A percentile compares a stretch with the other conserved stretches of the same genome.
These are phyloP conservation scores for Exidia glandulosa DNA, from an alignment of 768 basidiomycete genomes.

Conservation along the genomic window DNA sequence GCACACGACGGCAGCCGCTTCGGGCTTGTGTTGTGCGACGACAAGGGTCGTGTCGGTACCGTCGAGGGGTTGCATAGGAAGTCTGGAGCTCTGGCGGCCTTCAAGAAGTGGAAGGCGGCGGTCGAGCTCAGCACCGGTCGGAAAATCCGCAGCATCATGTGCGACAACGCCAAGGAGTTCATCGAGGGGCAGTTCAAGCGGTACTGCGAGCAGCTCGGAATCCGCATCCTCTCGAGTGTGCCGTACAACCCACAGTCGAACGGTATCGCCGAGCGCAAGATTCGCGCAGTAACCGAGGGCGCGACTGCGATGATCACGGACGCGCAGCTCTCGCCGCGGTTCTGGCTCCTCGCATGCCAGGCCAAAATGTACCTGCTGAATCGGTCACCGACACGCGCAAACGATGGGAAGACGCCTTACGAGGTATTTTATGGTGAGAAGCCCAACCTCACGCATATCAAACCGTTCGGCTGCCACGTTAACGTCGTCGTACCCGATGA, in stretches of 20 bases:
- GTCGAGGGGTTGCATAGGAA: not conserved
- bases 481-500: slow-evolving; percentile 7
- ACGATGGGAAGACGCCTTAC: no score
- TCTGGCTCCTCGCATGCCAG: no score
- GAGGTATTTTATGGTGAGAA: slow-evolving; percentile 3
- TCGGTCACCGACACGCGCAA: no score
- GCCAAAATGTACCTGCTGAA: no score
- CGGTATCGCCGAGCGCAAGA: no score
- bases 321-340: no score
- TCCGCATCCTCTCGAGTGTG: no score
- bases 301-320: no score
- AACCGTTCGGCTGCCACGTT: slow-evolving; percentile 8
- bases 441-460: slow-evolving; percentile 7
- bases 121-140: slow-evolving; percentile 3
- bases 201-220: no score
- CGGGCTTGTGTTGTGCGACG: not conserved
- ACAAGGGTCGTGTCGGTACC: not conserved
- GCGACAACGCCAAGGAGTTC: slow-evolving; percentile 10
- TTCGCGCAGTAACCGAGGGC: no score
- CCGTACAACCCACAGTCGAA: no score
- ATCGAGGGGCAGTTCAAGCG: slow-evolving; percentile 2
- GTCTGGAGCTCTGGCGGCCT: not conserved
- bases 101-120: slow-evolving; percentile 4
- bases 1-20: not conserved
- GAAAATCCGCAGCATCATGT: slow-evolving; percentile 1